Percentiles rank a stretch among this genome's conserved stretches.
Evolutionary conservation across 2,329 filamentous ascomycete species (phyloP).

Genomic region (Colletotrichum simmondsii): DNA sequence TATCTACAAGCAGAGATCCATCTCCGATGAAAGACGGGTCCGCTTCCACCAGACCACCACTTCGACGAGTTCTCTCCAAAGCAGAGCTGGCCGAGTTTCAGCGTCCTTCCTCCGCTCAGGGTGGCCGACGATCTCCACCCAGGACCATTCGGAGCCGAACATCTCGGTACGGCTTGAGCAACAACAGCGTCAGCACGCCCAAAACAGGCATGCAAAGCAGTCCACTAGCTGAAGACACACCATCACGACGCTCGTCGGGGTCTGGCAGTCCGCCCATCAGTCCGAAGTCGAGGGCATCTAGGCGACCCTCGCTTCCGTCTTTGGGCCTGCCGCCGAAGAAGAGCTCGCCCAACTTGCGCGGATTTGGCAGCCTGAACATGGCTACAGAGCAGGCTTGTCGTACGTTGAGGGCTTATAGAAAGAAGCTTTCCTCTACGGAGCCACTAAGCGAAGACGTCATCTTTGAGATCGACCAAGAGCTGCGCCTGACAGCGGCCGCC

Average conservation of each 20-base stretch:
- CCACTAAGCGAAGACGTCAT: constrained; percentile 67
- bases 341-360: constrained; percentile 59
- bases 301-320: constrained; percentile 66
- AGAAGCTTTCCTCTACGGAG: constrained; percentile 68
- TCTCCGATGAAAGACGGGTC: constrained; percentile 63
- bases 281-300: constrained; percentile 57
- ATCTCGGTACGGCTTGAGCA: constrained; percentile 60
- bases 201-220: constrained; percentile 51
- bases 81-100: constrained; percentile 87
- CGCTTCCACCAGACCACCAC: constrained; percentile 73
- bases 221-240: constrained; percentile 57
- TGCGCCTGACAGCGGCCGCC: constrained; percentile 71
- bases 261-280: constrained; percentile 61
- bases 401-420: constrained; percentile 70
- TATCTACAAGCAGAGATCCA: constrained; percentile 59
- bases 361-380: constrained; percentile 67
- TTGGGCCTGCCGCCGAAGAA: constrained; percentile 60
- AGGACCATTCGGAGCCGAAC: constrained; percentile 64
- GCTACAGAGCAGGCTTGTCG: constrained; percentile 74
- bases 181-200: constrained; percentile 48
- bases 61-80: constrained; percentile 87
- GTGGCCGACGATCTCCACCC: constrained; percentile 66
- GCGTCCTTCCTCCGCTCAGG: constrained; percentile 57
- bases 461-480: constrained; percentile 72
- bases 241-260: constrained; percentile 59